Conservation (phyloP, 176 grass and related monocot species). For the Avena eriantha region DNA sequence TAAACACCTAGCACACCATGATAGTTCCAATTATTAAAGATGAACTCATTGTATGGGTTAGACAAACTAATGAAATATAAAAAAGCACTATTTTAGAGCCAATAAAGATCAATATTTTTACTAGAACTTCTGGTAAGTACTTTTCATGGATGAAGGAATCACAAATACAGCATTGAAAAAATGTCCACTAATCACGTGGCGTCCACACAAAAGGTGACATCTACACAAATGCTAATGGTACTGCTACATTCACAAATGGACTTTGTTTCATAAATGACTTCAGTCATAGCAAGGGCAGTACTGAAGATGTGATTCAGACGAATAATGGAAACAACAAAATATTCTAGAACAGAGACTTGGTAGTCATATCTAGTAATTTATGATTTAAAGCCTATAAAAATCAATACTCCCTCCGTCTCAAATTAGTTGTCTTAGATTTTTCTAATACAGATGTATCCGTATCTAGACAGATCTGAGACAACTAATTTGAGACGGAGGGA, state of each 20-base stretch:
- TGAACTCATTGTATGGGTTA: neutral
- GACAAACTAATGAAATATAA: neutral
- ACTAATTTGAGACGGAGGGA: too few relatives aligned
- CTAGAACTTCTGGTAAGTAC: neutral
- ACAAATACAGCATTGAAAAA: slow-evolving; percentile 16
- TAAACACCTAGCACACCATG: slow-evolving; percentile 14
- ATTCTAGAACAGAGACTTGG: slow-evolving; percentile 11
- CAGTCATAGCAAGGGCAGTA: slow-evolving; percentile 11
- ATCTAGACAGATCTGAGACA: too few relatives aligned
- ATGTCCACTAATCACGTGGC: neutral
- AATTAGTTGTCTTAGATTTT: too few relatives aligned
- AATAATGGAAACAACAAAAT: neutral
- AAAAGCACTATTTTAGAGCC: neutral
- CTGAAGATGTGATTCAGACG: slow-evolving; percentile 13
- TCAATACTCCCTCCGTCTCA: neutral
- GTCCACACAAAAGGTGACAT: neutral
- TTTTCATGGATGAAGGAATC: neutral
- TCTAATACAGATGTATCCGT: too few relatives aligned
- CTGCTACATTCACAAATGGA: neutral
- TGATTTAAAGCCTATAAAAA: slow-evolving; percentile 33
- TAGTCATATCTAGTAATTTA: slow-evolving; percentile 7
- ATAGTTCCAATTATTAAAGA: neutral
- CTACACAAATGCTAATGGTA: slow-evolving; percentile 12
- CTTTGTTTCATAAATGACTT: slow-evolving; percentile 20
- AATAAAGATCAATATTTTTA: neutral